These are phyloP conservation scores for Chlorella sorokiniana DNA, from an alignment of 139 green algal species.

Conservation along the genomic window DNA sequence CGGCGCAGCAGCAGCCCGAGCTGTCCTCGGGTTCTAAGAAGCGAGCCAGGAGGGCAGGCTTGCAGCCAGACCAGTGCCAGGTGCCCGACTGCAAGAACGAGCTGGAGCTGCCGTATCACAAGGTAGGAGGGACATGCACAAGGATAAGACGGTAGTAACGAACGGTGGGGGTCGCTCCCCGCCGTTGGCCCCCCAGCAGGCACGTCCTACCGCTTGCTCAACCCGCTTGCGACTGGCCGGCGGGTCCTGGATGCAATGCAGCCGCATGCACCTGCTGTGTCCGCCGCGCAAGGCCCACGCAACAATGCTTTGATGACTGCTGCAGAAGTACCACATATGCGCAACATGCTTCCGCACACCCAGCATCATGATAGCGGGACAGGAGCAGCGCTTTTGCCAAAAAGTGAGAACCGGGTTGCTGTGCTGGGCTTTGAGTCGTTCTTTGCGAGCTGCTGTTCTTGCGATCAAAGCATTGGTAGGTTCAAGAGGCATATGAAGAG, in stretches of 20 bases:
- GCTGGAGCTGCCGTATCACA: background rate
- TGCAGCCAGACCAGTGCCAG: background rate
- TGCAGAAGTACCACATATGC: slow-evolving; percentile 26
- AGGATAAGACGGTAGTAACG: background rate
- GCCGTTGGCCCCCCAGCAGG: no score
- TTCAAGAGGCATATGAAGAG: no score
- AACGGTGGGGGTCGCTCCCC: no score
- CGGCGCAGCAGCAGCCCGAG: no score
- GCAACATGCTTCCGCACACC: background rate
- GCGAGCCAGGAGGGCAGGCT: background rate
- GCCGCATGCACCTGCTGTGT: no score
- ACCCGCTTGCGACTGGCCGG: no score
- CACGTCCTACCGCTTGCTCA: no score
- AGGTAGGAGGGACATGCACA: background rate
- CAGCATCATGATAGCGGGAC: background rate
- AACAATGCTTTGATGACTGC: background rate
- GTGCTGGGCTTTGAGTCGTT: no score
- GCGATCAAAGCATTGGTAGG: no score
- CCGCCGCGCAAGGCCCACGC: background rate
- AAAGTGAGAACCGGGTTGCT: background rate
- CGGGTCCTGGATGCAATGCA: no score
- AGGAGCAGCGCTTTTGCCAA: slow-evolving; percentile 8
- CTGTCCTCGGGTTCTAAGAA: no score
- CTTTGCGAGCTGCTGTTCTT: no score
- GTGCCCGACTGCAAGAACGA: background rate